These are phyloP conservation scores for Komagataella ulmi DNA, from an alignment of 805 yeast species.

Conservation along the genomic window DNA sequence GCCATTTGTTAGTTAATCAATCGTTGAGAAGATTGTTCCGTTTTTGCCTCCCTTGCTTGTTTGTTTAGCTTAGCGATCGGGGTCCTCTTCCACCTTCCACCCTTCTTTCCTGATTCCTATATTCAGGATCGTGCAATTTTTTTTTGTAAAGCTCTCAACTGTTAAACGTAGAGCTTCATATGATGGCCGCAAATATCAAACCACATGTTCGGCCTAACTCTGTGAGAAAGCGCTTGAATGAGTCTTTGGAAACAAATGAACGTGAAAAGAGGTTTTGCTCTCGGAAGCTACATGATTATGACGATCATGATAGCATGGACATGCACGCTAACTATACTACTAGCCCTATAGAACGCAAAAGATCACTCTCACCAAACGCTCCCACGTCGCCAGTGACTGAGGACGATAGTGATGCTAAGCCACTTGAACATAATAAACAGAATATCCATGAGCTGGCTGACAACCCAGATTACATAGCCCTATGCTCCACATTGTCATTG, in stretches of 20 bases:
- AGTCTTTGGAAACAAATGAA: neutral
- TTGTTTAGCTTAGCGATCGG: neutral
- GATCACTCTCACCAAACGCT: neutral
- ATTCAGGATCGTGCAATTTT: neutral
- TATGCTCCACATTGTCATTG: slow-evolving; percentile 6
- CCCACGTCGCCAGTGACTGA: neutral
- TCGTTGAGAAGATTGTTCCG: neutral
- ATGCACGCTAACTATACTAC: neutral
- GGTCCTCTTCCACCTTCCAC: neutral
- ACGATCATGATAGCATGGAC: neutral
- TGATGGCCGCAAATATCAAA: neutral
- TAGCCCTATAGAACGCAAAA: neutral
- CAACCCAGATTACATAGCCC: slow-evolving; percentile 7
- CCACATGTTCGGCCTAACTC: neutral
- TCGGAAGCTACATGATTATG: neutral
- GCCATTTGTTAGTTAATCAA: neutral
- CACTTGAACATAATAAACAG: neutral
- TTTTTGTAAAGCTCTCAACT: neutral
- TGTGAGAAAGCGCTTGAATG: neutral
- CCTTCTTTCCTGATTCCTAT: neutral
- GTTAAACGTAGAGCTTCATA: neutral
- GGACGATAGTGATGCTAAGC: neutral
- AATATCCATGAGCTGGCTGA: slow-evolving; percentile 4
- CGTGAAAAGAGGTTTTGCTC: neutral
- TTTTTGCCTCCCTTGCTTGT: neutral